Base-by-base conservation (phyloP, 2,329 filamentous ascomycete genomes). In the Rutstroemia sp. region DNA sequence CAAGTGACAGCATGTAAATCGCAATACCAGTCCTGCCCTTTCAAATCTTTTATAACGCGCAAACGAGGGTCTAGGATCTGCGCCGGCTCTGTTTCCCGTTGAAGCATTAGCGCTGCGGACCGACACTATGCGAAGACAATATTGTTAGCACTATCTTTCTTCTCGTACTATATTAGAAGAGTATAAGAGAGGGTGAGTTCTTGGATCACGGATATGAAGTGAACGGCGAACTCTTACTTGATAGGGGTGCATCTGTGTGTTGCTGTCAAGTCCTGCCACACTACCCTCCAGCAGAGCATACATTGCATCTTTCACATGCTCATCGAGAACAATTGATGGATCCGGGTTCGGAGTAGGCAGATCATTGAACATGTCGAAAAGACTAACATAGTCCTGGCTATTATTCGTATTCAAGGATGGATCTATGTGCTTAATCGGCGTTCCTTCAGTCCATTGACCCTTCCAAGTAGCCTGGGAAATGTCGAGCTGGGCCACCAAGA, bases 51-150 rank as follows among this genome's bases (percentile, higher is more conserved):
- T 1, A 82, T 74, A 4, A 72, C 63, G 51, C 84, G 78, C 2
- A 95, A 73, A 5, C 92, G 81, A 9, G 92, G 90, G 69, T 96
- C 92, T 8, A 91, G 72, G 5, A 82, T 74, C 27, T 80, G 75
- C 5, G 77, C 77, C 0, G 87, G 83, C 21, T 83, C 78, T 5
- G 79, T 72, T 71, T 97, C 92, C 53, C 86, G 84, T 67, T 94
- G 86, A 18, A 96, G 73, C 91, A 97, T 96, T 27, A 86, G 69
- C 4, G 88, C 89, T 0, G 87, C 86, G 1, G 91, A 92, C 46
- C 86, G 80, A 51, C 85, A 79, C 69, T 97, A 34, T 9, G 30
- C 30, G 9, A 34, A 34, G 8, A 34, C 30, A 34, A 14, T 12
- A 34, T 34, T 34, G 30, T 34, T 34, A 34, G 30, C 12, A 2